A percentile compares a stretch with the other conserved stretches of the same genome.
Evolutionary conservation across 2,329 filamentous ascomycete species (phyloP).

Genomic region (Leptographium radiaticola): DNA sequence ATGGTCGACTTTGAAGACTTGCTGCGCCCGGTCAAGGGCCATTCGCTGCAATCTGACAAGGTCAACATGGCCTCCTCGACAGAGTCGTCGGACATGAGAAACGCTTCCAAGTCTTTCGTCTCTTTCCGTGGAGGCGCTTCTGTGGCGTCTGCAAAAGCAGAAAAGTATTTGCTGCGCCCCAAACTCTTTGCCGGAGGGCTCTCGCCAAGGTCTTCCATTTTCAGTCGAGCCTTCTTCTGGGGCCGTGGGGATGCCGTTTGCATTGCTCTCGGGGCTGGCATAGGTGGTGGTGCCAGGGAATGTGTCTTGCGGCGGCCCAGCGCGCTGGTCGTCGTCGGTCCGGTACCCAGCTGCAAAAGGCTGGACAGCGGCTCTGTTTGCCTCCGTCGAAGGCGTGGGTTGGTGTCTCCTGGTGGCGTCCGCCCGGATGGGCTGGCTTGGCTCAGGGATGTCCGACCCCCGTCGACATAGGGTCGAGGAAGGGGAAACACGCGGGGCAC

Average conservation of each 20-base stretch:
- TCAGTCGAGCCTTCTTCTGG: conserved; percentile 44
- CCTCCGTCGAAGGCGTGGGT: conserved; percentile 30
- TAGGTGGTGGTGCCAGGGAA: neutral
- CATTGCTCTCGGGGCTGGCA: neutral
- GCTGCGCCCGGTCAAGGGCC: conserved; percentile 22
- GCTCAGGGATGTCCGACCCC: conserved; percentile 11
- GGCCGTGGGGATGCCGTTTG: conserved; percentile 22
- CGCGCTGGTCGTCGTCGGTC: neutral
- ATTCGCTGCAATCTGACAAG: conserved; percentile 38
- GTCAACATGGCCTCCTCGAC: conserved; percentile 39
- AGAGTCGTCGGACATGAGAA: conserved; percentile 43
- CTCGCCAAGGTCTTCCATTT: conserved; percentile 24
- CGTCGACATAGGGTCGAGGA: conserved; percentile 42
- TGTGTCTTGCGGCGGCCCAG: conserved; percentile 3
- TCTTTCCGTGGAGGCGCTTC: neutral
- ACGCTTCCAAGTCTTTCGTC: conserved; percentile 21
- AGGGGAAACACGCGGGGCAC: conserved; percentile 45
- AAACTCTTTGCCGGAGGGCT: conserved; percentile 11
- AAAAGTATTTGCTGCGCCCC: conserved; percentile 43
- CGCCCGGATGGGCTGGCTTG: conserved; percentile 6
- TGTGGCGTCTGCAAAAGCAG: conserved; percentile 14
- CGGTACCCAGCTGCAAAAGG: conserved; percentile 19
- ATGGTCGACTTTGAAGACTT: conserved; percentile 20
- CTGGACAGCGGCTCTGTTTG: conserved; percentile 38
- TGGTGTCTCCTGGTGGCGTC: conserved; percentile 3